Evolutionary conservation across 805 yeast genomes (phyloP).

Genomic region (Yamadazyma scolyti): DNA sequence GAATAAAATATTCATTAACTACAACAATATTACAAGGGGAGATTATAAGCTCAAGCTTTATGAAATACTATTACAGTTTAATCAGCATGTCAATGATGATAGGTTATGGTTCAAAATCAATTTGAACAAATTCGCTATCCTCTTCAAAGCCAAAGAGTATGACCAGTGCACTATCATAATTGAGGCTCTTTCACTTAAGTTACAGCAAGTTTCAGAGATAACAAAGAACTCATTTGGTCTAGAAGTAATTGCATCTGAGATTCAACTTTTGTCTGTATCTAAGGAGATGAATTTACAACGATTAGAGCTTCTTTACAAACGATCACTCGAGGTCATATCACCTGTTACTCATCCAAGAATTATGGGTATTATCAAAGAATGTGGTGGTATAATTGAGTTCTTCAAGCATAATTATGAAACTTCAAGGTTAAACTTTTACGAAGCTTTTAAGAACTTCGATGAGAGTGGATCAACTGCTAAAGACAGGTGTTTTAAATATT

Average conservation of each 20-base stretch:
- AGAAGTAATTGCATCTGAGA: slow-evolving; percentile 66
- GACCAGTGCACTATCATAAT: slow-evolving; percentile 33
- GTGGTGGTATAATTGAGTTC: slow-evolving; percentile 70
- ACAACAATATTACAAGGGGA: slow-evolving; percentile 23
- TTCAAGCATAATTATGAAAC: slow-evolving; percentile 53
- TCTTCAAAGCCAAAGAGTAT: slow-evolving; percentile 26
- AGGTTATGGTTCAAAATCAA: slow-evolving; percentile 48
- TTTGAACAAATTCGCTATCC: slow-evolving; percentile 39
- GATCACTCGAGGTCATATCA: slow-evolving; percentile 41
- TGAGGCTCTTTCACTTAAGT: slow-evolving; percentile 30
- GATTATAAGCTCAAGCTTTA: slow-evolving; percentile 27
- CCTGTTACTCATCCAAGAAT: slow-evolving; percentile 76
- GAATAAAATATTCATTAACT: slow-evolving; percentile 31
- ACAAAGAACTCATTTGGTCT: slow-evolving; percentile 46
- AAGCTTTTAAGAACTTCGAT: slow-evolving; percentile 41
- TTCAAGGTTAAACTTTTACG: slow-evolving; percentile 62
- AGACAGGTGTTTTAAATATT: slow-evolving; percentile 54
- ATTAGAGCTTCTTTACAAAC: slow-evolving; percentile 46
- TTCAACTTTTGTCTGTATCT: slow-evolving; percentile 45
- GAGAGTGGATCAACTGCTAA: slow-evolving; percentile 47
- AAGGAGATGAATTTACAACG: slow-evolving; percentile 28
- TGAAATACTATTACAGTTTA: slow-evolving; percentile 25
- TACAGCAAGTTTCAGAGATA: slow-evolving; percentile 40
- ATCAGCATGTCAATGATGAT: too few relatives aligned
- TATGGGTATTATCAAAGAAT: slow-evolving; percentile 70